A percentile compares a stretch with the other conserved stretches of the same genome.
Evolutionary conservation across 768 basidiomycete species (phyloP).

Genomic region (Fomitopsis serialis): DNA sequence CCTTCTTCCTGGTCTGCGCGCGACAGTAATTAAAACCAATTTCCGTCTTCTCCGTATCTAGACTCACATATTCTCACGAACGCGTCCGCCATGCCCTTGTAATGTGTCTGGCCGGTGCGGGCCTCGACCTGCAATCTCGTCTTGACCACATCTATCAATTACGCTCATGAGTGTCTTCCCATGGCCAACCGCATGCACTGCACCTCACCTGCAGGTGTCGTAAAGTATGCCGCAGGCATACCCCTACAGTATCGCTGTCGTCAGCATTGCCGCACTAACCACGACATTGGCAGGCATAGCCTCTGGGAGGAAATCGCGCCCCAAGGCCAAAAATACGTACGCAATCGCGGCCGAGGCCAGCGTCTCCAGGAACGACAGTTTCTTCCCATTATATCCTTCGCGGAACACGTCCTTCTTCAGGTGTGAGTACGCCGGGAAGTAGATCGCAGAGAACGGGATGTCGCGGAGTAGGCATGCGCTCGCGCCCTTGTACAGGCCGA

Average conservation of each 20-base stretch:
- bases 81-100: conserved; percentile 87
- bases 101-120: conserved; percentile 83
- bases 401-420: conserved; percentile 91
- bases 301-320: background rate
- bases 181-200: background rate
- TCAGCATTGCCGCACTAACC: conserved; percentile 4
- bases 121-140: conserved; percentile 94
- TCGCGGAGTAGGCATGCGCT: conserved; percentile 91
- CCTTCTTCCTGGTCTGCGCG: conserved; percentile 80
- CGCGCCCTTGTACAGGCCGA: conserved; percentile 92
- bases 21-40: background rate
- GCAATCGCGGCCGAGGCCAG: conserved; percentile 75
- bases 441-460: conserved; percentile 95
- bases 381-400: conserved; percentile 94
- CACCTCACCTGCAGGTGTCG: conserved; percentile 76
- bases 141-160: conserved; percentile 84
- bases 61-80: conserved; percentile 83
- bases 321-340: conserved; percentile 41
- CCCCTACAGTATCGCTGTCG: conserved; percentile 50
- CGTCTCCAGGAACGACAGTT: conserved; percentile 86
- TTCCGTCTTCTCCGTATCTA: background rate
- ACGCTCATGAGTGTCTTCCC: conserved; percentile 9
- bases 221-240: conserved; percentile 95
- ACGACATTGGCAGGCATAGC: background rate
- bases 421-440: conserved; percentile 85